These are phyloP conservation scores for Phytophthora meadii DNA, from an alignment of 352 stramenopile species.

Conservation along the genomic window DNA sequence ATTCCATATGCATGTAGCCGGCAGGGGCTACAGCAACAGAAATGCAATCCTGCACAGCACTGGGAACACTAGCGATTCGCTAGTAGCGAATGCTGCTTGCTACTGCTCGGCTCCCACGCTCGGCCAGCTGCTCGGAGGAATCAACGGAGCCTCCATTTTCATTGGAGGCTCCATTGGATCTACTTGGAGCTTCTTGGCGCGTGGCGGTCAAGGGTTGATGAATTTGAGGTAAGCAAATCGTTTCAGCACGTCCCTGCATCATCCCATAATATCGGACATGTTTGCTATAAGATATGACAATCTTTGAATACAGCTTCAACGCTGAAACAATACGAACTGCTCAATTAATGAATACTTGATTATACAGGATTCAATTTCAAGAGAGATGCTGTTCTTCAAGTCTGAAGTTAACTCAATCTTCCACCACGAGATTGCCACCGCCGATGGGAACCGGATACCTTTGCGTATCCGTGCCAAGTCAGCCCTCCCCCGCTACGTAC, in stretches of 20 bases:
- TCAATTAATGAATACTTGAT: background rate
- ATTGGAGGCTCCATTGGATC: too few species aligned
- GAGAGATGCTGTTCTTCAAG: slow-evolving; percentile 11
- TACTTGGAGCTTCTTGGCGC: slow-evolving; percentile 6
- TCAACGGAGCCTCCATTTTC: too few species aligned
- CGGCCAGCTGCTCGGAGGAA: too few species aligned
- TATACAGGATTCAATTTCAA: slow-evolving; percentile 4
- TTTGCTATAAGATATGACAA: background rate
- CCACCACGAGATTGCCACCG: too few species aligned
- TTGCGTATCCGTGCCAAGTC: slow-evolving; percentile 31
- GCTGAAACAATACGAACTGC: too few species aligned
- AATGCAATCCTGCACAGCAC: too few species aligned
- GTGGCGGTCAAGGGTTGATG: slow-evolving; percentile 21
- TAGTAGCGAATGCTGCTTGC: too few species aligned
- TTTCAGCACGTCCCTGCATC: background rate
- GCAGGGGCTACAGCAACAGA: too few species aligned
- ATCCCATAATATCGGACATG: background rate
- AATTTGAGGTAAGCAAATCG: slow-evolving; percentile 21
- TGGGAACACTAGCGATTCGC: too few species aligned
- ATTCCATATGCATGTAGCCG: too few species aligned
- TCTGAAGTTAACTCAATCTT: slow-evolving; percentile 37
- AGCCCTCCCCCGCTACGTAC: slow-evolving; percentile 2
- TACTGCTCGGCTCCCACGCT: too few species aligned
- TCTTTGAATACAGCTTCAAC: background rate
- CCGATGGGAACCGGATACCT: slow-evolving; percentile 22